phyloP scores from a whole-genome alignment of 2,329 filamentous ascomycete genomes.

The Huntiella moniliformis region DNA sequence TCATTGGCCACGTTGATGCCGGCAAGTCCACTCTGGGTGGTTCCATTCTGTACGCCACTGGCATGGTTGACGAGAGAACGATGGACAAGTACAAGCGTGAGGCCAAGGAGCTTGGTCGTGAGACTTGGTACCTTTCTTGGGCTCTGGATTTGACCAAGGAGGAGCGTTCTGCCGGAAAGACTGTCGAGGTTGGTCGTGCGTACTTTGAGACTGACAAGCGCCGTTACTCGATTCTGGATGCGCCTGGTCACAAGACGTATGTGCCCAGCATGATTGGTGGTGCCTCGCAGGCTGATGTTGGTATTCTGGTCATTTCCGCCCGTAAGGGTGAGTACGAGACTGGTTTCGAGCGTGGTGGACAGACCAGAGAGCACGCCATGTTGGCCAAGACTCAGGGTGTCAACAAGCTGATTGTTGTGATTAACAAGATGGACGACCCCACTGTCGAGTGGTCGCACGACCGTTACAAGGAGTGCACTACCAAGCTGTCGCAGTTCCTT shows the following conservation, averaged over 20 bases:
- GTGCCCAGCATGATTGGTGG: slow-evolving; percentile 97
- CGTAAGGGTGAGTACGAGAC: slow-evolving; percentile 98
- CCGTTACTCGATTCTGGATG: slow-evolving; percentile 89
- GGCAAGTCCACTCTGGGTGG: slow-evolving; percentile 94
- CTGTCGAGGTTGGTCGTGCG: slow-evolving; percentile 86
- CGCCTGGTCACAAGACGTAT: slow-evolving; percentile 93
- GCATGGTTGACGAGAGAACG: slow-evolving; percentile 98
- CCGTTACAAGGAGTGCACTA: slow-evolving; percentile 80
- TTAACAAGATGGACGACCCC: slow-evolving; percentile 99
- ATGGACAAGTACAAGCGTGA: slow-evolving; percentile 97
- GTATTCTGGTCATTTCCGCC: slow-evolving; percentile 86
- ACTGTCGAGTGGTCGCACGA: slow-evolving; percentile 93
- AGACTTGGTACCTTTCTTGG: slow-evolving; percentile 99
- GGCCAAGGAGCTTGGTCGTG: slow-evolving; percentile 85
- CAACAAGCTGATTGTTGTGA: slow-evolving; percentile 82
- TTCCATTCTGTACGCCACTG: slow-evolving; percentile 77
- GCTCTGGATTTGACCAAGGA: slow-evolving; percentile 94
- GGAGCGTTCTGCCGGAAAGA: slow-evolving; percentile 91
- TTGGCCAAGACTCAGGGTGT: slow-evolving; percentile 96
- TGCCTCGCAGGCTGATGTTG: slow-evolving; percentile 81
- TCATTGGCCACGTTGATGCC: slow-evolving; percentile 95
- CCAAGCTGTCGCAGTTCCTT: slow-evolving; percentile 71
- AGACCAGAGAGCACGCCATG: slow-evolving; percentile 94
- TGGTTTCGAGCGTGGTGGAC: slow-evolving; percentile 87
- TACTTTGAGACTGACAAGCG: slow-evolving; percentile 96